A percentile compares a stretch with the other conserved stretches of the same genome.
Evolutionary conservation across 371 early-diverging fungal genomes (phyloP).

Genomic region (Choanephora cucurbitarum): DNA sequence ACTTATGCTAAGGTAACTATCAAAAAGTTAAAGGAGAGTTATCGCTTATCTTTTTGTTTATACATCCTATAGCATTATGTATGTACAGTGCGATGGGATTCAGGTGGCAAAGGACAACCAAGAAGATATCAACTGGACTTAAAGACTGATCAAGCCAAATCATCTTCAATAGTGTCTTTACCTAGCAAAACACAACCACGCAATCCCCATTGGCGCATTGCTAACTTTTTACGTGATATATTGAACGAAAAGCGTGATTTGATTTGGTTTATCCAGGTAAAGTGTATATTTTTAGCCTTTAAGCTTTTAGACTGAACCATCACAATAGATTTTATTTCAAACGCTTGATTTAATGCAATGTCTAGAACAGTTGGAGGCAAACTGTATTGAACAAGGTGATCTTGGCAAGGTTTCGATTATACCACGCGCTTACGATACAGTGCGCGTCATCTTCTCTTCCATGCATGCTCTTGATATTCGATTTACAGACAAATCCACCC

Average conservation of each 20-base stretch:
- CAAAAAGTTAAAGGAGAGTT: background rate
- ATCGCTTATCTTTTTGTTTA: too few species aligned
- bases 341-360: slow-evolving; percentile 51
- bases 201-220: slow-evolving; percentile 51
- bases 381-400: slow-evolving; percentile 30
- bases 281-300: too few species aligned
- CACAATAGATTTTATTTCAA: slow-evolving; percentile 37
- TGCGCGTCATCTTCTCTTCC: slow-evolving; percentile 59
- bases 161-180: slow-evolving; percentile 9
- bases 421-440: slow-evolving; percentile 55
- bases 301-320: too few species aligned
- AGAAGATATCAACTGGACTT: slow-evolving; percentile 38
- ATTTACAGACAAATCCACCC: slow-evolving; percentile 33
- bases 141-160: slow-evolving; percentile 18
- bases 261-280: slow-evolving; percentile 50
- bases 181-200: slow-evolving; percentile 15
- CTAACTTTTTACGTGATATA: slow-evolving; percentile 38
- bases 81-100: slow-evolving; percentile 44
- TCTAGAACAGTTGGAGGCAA: slow-evolving; percentile 40
- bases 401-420: slow-evolving; percentile 53
- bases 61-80: slow-evolving; percentile 36
- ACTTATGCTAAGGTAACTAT: slow-evolving; percentile 42
- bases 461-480: slow-evolving; percentile 47
- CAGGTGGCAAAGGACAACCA: slow-evolving; percentile 25
- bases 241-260: slow-evolving; percentile 49